Conservation (phyloP, 805 yeast species). For the Ogataea trehaloabstinens region DNA sequence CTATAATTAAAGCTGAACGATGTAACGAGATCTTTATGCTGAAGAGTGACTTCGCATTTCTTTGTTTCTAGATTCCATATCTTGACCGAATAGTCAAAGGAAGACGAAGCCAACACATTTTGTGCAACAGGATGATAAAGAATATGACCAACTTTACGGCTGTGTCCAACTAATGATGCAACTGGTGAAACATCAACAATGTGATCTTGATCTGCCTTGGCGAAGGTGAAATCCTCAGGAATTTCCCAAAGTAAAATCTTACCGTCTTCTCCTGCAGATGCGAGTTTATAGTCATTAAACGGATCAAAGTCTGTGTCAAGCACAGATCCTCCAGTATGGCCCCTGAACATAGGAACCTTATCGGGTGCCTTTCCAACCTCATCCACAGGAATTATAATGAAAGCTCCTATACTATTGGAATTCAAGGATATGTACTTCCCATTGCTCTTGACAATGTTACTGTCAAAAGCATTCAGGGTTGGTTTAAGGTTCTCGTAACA, state of each 20-base stretch:
- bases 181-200: conserved; percentile 68
- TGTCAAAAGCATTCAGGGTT: conserved; percentile 95
- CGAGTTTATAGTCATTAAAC: conserved; percentile 70
- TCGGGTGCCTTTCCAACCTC: conserved; percentile 95
- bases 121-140: conserved; percentile 85
- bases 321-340: conserved; percentile 94
- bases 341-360: conserved; percentile 87
- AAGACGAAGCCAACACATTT: conserved; percentile 83
- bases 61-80: conserved; percentile 86
- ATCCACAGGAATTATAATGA: conserved; percentile 82
- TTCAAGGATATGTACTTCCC: conserved; percentile 83
- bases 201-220: conserved; percentile 49
- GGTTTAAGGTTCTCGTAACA: conserved; percentile 73
- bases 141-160: conserved; percentile 91
- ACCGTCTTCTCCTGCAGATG: conserved; percentile 78
- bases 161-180: conserved; percentile 76
- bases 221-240: conserved; percentile 77
- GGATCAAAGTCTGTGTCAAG: conserved; percentile 96
- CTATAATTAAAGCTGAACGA: conserved; percentile 88
- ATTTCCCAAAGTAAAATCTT: conserved; percentile 84
- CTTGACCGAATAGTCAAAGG: conserved; percentile 87
- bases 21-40: conserved; percentile 90
- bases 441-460: conserved; percentile 82
- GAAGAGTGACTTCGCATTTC: conserved; percentile 64
- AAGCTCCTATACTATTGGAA: conserved; percentile 96